A percentile compares a stretch with the other conserved stretches of the same genome.
Conservation (phyloP, 225 moss, liverwort and hornwort species). For the Neckera pumila region DNA sequence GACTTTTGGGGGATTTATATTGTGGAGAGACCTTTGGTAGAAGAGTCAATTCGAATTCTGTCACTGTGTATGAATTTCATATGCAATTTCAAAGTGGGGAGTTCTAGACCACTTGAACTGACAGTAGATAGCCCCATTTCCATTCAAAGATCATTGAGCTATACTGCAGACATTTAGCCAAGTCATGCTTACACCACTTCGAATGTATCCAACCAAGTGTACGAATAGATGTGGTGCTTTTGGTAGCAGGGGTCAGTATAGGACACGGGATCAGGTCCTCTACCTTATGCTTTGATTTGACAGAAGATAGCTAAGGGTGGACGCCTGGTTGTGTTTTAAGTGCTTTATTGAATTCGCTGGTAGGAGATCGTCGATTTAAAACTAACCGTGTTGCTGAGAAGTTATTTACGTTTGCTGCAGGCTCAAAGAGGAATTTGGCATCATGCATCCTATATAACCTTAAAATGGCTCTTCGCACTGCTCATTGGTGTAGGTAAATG, state of each 20-base stretch:
- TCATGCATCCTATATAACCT: slow-evolving; percentile 68
- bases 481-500: slow-evolving; percentile 84
- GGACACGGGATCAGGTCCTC: not conserved
- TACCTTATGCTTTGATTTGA: not conserved
- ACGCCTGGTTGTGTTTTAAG: not conserved
- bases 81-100: not conserved
- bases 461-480: slow-evolving; percentile 94
- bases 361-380: not conserved
- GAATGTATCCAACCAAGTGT: not conserved
- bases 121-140: not conserved
- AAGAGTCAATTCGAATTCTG: not conserved
- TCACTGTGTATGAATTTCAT: not conserved
- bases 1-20: not conserved
- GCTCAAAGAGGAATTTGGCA: slow-evolving; percentile 88
- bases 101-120: not conserved
- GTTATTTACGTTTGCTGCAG: slow-evolving; percentile 25
- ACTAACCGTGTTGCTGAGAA: not conserved
- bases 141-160: not conserved
- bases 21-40: not conserved
- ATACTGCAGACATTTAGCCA: not conserved
- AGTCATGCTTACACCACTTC: not conserved
- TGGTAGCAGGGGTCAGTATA: not conserved
- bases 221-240: not conserved
- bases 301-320: not conserved
- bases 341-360: not conserved